These are phyloP conservation scores for Aureobasidium subglaciale DNA, from an alignment of 2,329 filamentous ascomycete genomes.

Conservation along the genomic window DNA sequence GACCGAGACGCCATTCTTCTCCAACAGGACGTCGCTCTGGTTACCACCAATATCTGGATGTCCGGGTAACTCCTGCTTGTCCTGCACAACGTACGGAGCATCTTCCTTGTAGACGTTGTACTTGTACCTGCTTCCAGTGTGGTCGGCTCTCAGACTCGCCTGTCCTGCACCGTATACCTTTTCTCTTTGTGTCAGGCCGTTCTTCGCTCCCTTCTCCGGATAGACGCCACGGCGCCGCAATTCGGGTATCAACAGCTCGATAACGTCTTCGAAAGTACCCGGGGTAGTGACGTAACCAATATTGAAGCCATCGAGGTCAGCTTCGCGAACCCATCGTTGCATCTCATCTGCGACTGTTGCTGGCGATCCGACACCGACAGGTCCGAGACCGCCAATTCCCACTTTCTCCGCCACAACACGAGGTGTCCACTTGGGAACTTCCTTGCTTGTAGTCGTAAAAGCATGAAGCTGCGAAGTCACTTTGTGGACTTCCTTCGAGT, in stretches of 20 bases:
- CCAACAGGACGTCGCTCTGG: not conserved
- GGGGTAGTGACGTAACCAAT: constrained; percentile 34
- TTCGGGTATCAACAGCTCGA: constrained; percentile 44
- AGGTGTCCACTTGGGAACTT: constrained; percentile 41
- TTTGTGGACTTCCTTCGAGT: constrained; percentile 48
- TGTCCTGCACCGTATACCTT: constrained; percentile 58
- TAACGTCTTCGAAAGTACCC: constrained; percentile 46
- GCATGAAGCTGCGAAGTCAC: constrained; percentile 44
- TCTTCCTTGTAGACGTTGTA: constrained; percentile 57
- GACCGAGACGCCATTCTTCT: too few relatives aligned
- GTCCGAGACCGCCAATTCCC: constrained; percentile 22
- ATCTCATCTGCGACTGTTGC: constrained; percentile 42
- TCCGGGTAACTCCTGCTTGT: too few relatives aligned
- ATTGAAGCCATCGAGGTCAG: constrained; percentile 33
- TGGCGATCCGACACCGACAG: constrained; percentile 41
- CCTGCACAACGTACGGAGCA: constrained; percentile 24
- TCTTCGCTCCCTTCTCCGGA: not conserved
- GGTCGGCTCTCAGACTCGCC: constrained; percentile 49
- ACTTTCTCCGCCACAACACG: constrained; percentile 35
- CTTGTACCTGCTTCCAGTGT: constrained; percentile 53
- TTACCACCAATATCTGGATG: not conserved
- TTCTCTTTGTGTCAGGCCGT: constrained; percentile 32
- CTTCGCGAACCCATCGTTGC: constrained; percentile 40
- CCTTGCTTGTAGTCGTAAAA: constrained; percentile 44
- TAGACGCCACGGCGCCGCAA: constrained; percentile 32